Evolutionary conservation across 371 early-diverging fungal genomes (phyloP).

Genomic region (Syncephalastrum contaminatum): DNA sequence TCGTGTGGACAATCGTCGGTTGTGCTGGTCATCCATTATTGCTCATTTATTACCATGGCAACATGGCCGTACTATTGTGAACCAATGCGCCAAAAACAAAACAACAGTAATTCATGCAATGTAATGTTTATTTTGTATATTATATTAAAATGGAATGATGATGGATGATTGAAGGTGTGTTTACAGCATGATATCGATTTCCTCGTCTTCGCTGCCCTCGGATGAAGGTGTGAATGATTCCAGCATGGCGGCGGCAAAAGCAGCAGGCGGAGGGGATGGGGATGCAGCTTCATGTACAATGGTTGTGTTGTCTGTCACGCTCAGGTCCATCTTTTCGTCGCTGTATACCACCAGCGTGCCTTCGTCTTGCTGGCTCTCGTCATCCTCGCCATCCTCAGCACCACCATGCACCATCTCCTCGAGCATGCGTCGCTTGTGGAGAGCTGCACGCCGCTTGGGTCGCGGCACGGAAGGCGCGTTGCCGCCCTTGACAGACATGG

Average conservation of each 20-base stretch:
- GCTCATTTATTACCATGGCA: constrained; percentile 3
- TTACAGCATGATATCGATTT: constrained; percentile 32
- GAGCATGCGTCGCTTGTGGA: constrained; percentile 44
- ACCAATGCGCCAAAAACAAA: too few relatives aligned
- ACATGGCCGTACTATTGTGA: too few relatives aligned
- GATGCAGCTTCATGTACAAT: constrained; percentile 32
- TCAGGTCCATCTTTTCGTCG: constrained; percentile 45
- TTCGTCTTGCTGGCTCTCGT: constrained; percentile 15
- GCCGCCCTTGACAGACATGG: constrained; percentile 17
- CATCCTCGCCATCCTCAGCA: constrained; percentile 35
- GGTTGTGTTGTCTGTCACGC: constrained; percentile 39
- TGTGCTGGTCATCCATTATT: too few relatives aligned
- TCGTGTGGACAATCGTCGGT: too few relatives aligned
- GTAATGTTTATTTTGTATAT: too few relatives aligned
- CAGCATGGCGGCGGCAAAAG: constrained; percentile 1
- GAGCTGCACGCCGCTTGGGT: constrained; percentile 44
- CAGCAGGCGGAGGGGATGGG: constrained; percentile 10
- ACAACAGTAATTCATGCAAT: too few relatives aligned
- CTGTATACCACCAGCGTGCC: constrained; percentile 34
- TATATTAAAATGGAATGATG: neutral
- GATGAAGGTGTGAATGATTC: neutral
- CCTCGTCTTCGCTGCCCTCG: constrained; percentile 25
- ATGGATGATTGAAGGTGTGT: constrained; percentile 1
- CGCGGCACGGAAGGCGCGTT: constrained; percentile 35
- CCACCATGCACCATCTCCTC: constrained; percentile 37